Evolutionary conservation across 1,284 basidiomycete species (phyloP), one percentile per base, ranked within the genome.

Genomic region (Puccinia coronata): DNA sequence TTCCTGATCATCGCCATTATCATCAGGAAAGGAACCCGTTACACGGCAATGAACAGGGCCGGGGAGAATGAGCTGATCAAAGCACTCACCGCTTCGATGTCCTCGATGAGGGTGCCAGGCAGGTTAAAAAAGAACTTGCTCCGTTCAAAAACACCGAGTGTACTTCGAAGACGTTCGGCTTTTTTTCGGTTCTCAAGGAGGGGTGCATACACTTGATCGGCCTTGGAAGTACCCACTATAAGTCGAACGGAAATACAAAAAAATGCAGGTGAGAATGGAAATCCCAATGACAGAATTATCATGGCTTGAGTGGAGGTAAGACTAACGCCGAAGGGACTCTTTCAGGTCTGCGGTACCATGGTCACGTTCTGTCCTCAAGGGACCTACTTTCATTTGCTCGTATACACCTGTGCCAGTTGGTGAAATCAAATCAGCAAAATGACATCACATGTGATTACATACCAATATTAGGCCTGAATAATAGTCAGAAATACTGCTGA

Each of bases 81-180:
- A 39, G 18, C 2, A 88, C 92, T 83, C 84, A 94, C 93, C 82
- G 92, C 91, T 87, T 95, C 92, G 72, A 99, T 93, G 25, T 90
- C 92, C 85, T 97, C 96, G 34, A 93, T 90, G n/a, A 99, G 90
- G 63, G 92, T 92, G 31, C 93, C 92, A 0, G 97, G 96, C 28
- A 99, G 89, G 85, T 98, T 98, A 90, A 99, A 99, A 86, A 99
- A 95, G 89, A 98, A 99, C 84, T 96, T 97, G 80, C 93, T 96
- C 69, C 95, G 90, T 84, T 99, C 96, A 84, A 99, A 98, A 9
- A 99, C 94, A 57, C 93, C 92, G 18, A 99, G 90, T 0, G 97
- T 98, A 0, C 92, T 94, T 36, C 95, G 91, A 12, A 99, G 88
- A 86, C 96, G 95, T 85, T 94, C 92, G 3, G 95, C 94, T 85